A percentile compares a stretch with the other conserved stretches of the same genome.
Evolutionary conservation across 2,329 filamentous ascomycete genomes (phyloP).

Genomic region (Aspergillus quadrilineatus): DNA sequence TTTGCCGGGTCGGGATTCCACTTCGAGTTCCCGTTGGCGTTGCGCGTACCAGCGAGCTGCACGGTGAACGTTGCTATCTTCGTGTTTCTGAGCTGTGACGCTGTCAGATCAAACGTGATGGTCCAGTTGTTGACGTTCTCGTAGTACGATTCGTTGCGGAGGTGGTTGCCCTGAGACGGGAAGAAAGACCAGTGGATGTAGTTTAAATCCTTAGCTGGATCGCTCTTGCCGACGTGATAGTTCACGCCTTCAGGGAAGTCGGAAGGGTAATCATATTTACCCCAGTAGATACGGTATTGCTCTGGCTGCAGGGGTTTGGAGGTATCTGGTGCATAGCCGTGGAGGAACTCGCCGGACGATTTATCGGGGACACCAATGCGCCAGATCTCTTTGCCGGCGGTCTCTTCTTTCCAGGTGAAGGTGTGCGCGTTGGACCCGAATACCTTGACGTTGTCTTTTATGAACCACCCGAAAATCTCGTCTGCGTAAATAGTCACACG

Average conservation of each 20-base stretch:
- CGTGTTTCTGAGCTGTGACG: conserved; percentile 43
- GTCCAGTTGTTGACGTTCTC: conserved; percentile 57
- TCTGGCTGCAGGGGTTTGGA: conserved; percentile 53
- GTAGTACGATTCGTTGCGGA: conserved; percentile 40
- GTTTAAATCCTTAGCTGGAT: conserved; percentile 55
- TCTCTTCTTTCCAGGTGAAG: conserved; percentile 54
- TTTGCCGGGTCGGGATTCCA: conserved; percentile 54
- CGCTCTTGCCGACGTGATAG: conserved; percentile 57
- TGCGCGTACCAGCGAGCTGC: conserved; percentile 63
- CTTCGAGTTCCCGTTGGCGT: conserved; percentile 62
- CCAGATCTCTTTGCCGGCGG: conserved; percentile 59
- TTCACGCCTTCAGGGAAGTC: conserved; percentile 61
- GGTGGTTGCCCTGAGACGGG: conserved; percentile 31
- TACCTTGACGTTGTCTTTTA: conserved; percentile 53
- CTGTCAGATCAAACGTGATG: conserved; percentile 52
- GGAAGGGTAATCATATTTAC: conserved; percentile 56
- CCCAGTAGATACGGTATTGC: conserved; percentile 64
- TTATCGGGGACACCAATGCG: conserved; percentile 64
- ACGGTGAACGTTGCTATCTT: conserved; percentile 59
- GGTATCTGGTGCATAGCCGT: conserved; percentile 54
- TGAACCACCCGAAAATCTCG: conserved; percentile 61
- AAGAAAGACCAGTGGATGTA: conserved; percentile 67
- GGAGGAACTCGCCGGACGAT: conserved; percentile 59
- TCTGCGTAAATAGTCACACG: conserved; percentile 63
- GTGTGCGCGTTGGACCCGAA: conserved; percentile 42